These are phyloP conservation scores for Kregervanrija fluxuum DNA, from an alignment of 805 yeast genomes.

Conservation along the genomic window DNA sequence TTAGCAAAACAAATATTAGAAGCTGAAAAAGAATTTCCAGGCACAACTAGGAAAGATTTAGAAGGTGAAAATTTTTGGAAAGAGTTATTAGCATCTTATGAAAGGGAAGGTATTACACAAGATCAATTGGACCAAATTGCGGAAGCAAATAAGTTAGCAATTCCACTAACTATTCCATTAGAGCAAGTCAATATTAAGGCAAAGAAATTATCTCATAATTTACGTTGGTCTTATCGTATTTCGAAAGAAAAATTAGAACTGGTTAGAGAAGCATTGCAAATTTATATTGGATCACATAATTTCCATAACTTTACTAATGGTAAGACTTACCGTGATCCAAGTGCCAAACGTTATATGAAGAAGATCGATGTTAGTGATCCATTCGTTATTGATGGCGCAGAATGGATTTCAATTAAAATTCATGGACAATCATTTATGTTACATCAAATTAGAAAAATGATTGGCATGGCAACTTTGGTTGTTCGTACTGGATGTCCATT, in stretches of 20 bases:
- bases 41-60: slow-evolving; percentile 48
- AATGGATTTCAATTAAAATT: slow-evolving; percentile 92
- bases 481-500: slow-evolving; percentile 83
- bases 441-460: slow-evolving; percentile 97
- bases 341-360: slow-evolving; percentile 80
- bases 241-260: slow-evolving; percentile 51
- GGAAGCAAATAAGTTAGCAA: slow-evolving; percentile 30
- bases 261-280: slow-evolving; percentile 61
- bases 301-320: slow-evolving; percentile 45
- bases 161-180: slow-evolving; percentile 29
- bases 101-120: slow-evolving; percentile 32
- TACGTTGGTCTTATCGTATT: slow-evolving; percentile 65
- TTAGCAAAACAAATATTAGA: slow-evolving; percentile 53
- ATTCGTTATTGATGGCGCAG: slow-evolving; percentile 85
- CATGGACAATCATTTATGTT: slow-evolving; percentile 98
- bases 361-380: slow-evolving; percentile 76
- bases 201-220: slow-evolving; percentile 56
- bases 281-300: slow-evolving; percentile 82
- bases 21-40: slow-evolving; percentile 50
- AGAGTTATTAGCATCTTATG: slow-evolving; percentile 32
- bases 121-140: slow-evolving; percentile 31
- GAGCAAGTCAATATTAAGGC: slow-evolving; percentile 36
- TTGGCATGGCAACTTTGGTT: slow-evolving; percentile 84
- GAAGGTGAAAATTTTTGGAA: slow-evolving; percentile 79
- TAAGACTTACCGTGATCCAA: slow-evolving; percentile 73